Percentiles rank a stretch among this genome's conserved stretches.
Evolutionary conservation across 2,329 filamentous ascomycete genomes (phyloP).

Genomic region (Biscogniauxia mediterranea): DNA sequence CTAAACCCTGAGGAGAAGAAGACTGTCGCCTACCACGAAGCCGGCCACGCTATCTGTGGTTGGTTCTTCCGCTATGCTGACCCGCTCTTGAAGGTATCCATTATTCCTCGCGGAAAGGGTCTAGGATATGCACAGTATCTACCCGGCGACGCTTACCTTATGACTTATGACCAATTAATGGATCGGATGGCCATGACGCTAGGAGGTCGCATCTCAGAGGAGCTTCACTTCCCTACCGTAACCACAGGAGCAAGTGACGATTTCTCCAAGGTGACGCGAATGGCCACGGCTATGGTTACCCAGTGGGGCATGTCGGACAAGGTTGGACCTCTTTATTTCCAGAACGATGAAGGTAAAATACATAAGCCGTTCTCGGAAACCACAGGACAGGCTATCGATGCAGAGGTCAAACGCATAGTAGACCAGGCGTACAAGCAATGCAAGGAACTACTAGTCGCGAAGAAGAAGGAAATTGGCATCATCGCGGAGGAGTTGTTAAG

Average conservation of each 20-base stretch:
- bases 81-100: constrained; percentile 95
- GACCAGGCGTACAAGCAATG: constrained; percentile 92
- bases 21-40: constrained; percentile 96
- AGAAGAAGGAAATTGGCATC: constrained; percentile 83
- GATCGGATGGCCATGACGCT: constrained; percentile 99
- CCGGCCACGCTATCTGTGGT: constrained; percentile 95
- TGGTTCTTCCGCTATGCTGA: constrained; percentile 98
- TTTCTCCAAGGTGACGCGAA: constrained; percentile 95
- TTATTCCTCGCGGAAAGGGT: constrained; percentile 93
- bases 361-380: constrained; percentile 96
- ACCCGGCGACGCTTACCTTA: constrained; percentile 91
- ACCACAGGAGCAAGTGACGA: constrained; percentile 94
- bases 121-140: constrained; percentile 97
- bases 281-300: constrained; percentile 98
- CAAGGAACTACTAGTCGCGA: constrained; percentile 75
- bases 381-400: constrained; percentile 88
- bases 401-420: constrained; percentile 87
- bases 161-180: constrained; percentile 95
- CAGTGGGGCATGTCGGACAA: constrained; percentile 98
- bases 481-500: constrained; percentile 88
- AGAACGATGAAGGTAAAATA: constrained; percentile 76
- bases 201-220: constrained; percentile 90
- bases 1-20: constrained; percentile 91
- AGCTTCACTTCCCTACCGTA: constrained; percentile 94
- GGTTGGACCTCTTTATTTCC: constrained; percentile 89